Conservation (phyloP, 2,329 filamentous ascomycete species). For the Myriangium duriaei region DNA sequence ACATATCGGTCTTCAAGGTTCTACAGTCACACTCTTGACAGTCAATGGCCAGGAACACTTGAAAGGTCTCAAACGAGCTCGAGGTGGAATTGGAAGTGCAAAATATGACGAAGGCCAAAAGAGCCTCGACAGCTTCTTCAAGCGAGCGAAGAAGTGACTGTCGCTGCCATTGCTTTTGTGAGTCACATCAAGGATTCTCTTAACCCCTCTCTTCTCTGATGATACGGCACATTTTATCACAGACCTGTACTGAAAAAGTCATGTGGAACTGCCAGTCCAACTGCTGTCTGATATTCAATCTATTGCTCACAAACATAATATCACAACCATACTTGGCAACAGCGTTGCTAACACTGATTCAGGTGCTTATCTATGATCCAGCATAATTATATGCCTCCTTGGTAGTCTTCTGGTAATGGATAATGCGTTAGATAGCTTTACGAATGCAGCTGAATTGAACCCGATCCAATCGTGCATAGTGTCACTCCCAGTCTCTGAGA, state of each 20-base stretch:
- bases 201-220: conserved; percentile 27
- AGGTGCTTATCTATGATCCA: no score
- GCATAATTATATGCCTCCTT: no score
- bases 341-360: no score
- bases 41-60: conserved; percentile 65
- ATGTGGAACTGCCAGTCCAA: conserved; percentile 67
- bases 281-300: conserved; percentile 68
- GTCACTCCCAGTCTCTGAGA: no score
- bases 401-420: no score
- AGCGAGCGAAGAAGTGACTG: conserved; percentile 38
- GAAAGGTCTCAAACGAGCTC: conserved; percentile 59
- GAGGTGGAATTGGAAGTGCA: conserved; percentile 70
- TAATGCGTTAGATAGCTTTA: no score
- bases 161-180: not conserved
- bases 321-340: no score
- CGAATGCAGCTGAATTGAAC: no score
- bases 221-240: conserved; percentile 51
- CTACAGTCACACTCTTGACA: conserved; percentile 41
- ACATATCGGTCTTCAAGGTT: conserved; percentile 20
- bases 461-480: no score
- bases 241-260: conserved; percentile 68
- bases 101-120: conserved; percentile 63
- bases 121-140: conserved; percentile 68
- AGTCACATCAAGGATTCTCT: no score
- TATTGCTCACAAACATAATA: no score